A percentile compares a stretch with the other conserved stretches of the same genome.
These are phyloP conservation scores for Phytophthora sansomeana DNA, from an alignment of 352 stramenopile genomes.

Conservation along the genomic window DNA sequence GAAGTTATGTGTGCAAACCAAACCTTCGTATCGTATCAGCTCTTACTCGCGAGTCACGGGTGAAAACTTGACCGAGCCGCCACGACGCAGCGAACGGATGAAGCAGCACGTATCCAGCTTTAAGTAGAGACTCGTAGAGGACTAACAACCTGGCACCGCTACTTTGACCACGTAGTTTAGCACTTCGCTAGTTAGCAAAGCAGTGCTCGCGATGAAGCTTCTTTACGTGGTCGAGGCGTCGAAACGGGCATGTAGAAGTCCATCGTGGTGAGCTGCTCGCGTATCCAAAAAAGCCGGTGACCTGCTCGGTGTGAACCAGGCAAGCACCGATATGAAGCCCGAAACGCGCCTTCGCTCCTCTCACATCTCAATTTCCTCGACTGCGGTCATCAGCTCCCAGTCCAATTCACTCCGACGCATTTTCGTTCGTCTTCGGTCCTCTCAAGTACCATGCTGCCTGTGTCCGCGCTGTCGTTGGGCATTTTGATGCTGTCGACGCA, in stretches of 20 bases:
- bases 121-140: slow-evolving; percentile 34
- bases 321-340: neutral
- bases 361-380: slow-evolving; percentile 48
- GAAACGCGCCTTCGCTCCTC: neutral
- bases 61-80: slow-evolving; percentile 11
- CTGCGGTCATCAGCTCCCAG: slow-evolving; percentile 21
- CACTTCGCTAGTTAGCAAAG: neutral
- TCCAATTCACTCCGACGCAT: neutral
- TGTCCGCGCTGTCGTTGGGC: slow-evolving; percentile 30
- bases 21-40: neutral
- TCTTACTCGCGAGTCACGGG: slow-evolving; percentile 3
- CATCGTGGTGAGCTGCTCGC: slow-evolving; percentile 28
- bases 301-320: neutral
- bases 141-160: neutral
- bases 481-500: slow-evolving; percentile 28
- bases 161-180: neutral
- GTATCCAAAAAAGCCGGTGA: slow-evolving; percentile 13
- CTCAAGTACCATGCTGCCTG: slow-evolving; percentile 29
- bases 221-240: slow-evolving; percentile 36
- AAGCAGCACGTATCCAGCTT: slow-evolving; percentile 23
- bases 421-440: slow-evolving; percentile 9
- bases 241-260: slow-evolving; percentile 33
- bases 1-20: no score
- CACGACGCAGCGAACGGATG: slow-evolving; percentile 23
- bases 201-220: slow-evolving; percentile 21